Evolutionary conservation across 805 yeast species (phyloP).

Genomic region (Cyberlindnera euphorbiiphila): DNA sequence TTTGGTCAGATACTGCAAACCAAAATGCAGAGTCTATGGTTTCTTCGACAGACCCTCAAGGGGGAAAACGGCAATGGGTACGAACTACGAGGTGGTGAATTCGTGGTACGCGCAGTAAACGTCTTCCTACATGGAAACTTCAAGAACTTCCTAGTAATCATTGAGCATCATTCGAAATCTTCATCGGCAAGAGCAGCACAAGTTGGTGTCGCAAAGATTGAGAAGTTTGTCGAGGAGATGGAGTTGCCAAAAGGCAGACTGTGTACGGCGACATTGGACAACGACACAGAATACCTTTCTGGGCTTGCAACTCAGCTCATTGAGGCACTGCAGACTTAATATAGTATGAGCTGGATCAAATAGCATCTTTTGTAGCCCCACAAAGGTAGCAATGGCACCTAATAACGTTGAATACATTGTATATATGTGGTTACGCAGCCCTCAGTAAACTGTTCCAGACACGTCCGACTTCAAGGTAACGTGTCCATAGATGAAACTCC

Average conservation of each 20-base stretch:
- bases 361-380: too few relatives aligned
- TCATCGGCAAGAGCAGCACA: background rate
- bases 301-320: conserved; percentile 12
- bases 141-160: conserved; percentile 55
- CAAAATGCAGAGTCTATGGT: conserved; percentile 69
- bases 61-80: conserved; percentile 76
- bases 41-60: conserved; percentile 58
- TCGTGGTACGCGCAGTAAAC: conserved; percentile 61
- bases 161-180: conserved; percentile 12
- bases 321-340: conserved; percentile 12
- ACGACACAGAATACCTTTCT: conserved; percentile 3
- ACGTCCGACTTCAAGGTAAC: conserved; percentile 3
- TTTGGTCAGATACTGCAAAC: conserved; percentile 52
- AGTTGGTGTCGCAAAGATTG: conserved; percentile 2
- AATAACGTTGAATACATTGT: too few relatives aligned
- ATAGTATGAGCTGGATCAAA: too few relatives aligned
- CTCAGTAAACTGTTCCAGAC: too few relatives aligned
- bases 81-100: conserved; percentile 38
- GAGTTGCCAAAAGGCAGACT: conserved; percentile 15
- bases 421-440: conserved; percentile 1
- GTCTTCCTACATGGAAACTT: conserved; percentile 71
- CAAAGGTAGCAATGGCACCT: too few relatives aligned
- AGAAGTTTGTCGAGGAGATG: conserved; percentile 7
- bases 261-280: conserved; percentile 4
- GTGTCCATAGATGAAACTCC: conserved; percentile 1